Evolutionary conservation across 2,329 filamentous ascomycete species (phyloP).

Genomic region (Aaosphaeria arxii): DNA sequence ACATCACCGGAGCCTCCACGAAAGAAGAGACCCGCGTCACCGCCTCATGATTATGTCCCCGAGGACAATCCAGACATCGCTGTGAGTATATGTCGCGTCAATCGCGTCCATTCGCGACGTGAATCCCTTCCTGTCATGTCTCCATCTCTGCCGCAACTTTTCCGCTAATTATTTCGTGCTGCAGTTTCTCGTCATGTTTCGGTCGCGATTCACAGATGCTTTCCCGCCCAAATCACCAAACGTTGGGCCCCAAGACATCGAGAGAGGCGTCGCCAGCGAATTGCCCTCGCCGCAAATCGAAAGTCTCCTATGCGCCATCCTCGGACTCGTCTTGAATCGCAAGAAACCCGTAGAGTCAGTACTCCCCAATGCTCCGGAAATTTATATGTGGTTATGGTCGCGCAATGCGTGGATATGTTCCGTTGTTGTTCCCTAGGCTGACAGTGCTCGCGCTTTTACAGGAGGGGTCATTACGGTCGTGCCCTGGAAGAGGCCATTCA

Average conservation of each 20-base stretch:
- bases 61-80: constrained; percentile 91
- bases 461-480: constrained; percentile 86
- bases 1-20: constrained; percentile 46
- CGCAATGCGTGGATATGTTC: constrained; percentile 5
- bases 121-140: constrained; percentile 10
- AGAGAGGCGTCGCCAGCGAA: constrained; percentile 75
- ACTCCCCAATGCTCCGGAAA: constrained; percentile 13
- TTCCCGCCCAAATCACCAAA: constrained; percentile 85
- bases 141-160: constrained; percentile 21
- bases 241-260: constrained; percentile 93
- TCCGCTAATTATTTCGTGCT: constrained; percentile 29
- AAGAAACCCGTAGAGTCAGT: constrained; percentile 98
- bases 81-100: constrained; percentile 59
- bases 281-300: constrained; percentile 82
- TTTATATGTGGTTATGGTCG: constrained; percentile 16
- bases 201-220: constrained; percentile 84
- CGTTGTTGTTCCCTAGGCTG: constrained; percentile 12
- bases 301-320: constrained; percentile 81
- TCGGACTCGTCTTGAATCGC: constrained; percentile 86
- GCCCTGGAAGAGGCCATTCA: constrained; percentile 91
- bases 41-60: constrained; percentile 83
- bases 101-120: constrained; percentile 35
- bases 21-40: constrained; percentile 79
- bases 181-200: constrained; percentile 97
- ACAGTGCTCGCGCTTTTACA: constrained; percentile 44